Evolutionary conservation across 257 asterid genomes (phyloP), one percentile per base, ranked within the genome.

Genomic region (Hygrophila difformis): DNA sequence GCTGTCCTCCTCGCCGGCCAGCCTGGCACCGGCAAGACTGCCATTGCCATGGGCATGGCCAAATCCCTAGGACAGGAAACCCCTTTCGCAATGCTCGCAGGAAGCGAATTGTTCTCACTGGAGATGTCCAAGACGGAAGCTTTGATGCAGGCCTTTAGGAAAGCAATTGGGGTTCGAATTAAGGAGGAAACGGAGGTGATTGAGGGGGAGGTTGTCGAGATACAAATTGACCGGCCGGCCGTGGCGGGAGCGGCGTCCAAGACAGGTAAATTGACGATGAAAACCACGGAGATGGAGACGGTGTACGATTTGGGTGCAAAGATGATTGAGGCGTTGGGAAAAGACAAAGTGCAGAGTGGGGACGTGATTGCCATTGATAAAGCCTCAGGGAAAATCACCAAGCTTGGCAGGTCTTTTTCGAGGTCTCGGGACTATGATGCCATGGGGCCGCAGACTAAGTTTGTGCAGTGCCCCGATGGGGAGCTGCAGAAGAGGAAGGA

Each of bases 401-500:
- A 88, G 69, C 75, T 88, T 1, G 95, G 95, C 31, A 76, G 97
- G 71, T 84, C 95, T 1, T 88, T 88, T 28, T 73, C 94, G 5
- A 59, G 97, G 79, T 78, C 94, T 1, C 45, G 89, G 70, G 95
- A 88, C 37, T 88, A 88, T n/a, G 94, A 84, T 64, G 95, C 97
- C 3, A 70, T 81, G 93, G 95, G 95, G 36, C 84, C 97, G 0
- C 95, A 81, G 52, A 84, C 95, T 0, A 88, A 84, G 76, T 88
- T 88, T 35, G 95, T 88, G 65, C 93, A 88, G 67, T 88, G 95
- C 64, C 97, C 95, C 0, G 95, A 84, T 39, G 95, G 95, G n/a
- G 97, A 88, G 73, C 56, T 88, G 72, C 96, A 88, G 79, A 88
- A 84, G 84, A 60, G 97, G 73, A 88, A 84, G 74, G 97, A 88